These are phyloP conservation scores for Cladosporium sp. DNA, from an alignment of 2,329 filamentous ascomycete genomes.

Conservation along the genomic window DNA sequence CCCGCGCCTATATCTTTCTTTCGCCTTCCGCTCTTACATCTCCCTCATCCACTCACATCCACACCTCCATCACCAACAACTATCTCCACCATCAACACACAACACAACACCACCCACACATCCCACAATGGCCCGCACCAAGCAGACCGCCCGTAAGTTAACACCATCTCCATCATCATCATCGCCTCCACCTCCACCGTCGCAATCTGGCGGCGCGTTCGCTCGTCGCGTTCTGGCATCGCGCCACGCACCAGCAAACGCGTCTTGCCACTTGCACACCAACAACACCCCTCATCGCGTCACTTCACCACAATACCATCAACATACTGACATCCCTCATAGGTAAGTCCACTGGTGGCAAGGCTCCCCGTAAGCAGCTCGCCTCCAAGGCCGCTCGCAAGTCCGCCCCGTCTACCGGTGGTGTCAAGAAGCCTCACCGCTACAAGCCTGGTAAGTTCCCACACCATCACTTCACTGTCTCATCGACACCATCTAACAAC, in stretches of 20 bases:
- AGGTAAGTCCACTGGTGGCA: slow-evolving; percentile 76
- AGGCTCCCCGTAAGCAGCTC: slow-evolving; percentile 88
- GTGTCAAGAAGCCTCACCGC: slow-evolving; percentile 59
- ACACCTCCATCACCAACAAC: slow-evolving; percentile 23
- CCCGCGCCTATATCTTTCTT: slow-evolving; percentile 24
- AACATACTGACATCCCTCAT: slow-evolving; percentile 41
- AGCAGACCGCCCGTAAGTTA: slow-evolving; percentile 59
- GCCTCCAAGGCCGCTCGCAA: slow-evolving; percentile 99
- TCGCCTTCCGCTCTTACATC: slow-evolving; percentile 6
- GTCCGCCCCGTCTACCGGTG: slow-evolving; percentile 91
- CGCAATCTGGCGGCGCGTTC: slow-evolving; percentile 51
- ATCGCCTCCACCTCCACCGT: slow-evolving; percentile 64
- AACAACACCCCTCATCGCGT: slow-evolving; percentile 5
- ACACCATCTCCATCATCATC: slow-evolving; percentile 41
- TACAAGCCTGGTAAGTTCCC: slow-evolving; percentile 52
- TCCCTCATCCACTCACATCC: slow-evolving; percentile 22
- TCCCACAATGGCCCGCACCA: slow-evolving; percentile 54
- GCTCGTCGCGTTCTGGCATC: slow-evolving; percentile 26
- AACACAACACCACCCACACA: slow-evolving; percentile 36
- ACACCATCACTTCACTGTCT: slow-evolving; percentile 22
- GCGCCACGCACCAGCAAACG: slow-evolving; percentile 25
- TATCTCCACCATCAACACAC: slow-evolving; percentile 30
- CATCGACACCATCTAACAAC: slow-evolving; percentile 30
- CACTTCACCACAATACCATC: slow-evolving; percentile 21
- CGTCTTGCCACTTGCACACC: slow-evolving; percentile 25